Evolutionary conservation across 1,284 basidiomycete genomes (phyloP).

Genomic region (Boletellus deceptivus): DNA sequence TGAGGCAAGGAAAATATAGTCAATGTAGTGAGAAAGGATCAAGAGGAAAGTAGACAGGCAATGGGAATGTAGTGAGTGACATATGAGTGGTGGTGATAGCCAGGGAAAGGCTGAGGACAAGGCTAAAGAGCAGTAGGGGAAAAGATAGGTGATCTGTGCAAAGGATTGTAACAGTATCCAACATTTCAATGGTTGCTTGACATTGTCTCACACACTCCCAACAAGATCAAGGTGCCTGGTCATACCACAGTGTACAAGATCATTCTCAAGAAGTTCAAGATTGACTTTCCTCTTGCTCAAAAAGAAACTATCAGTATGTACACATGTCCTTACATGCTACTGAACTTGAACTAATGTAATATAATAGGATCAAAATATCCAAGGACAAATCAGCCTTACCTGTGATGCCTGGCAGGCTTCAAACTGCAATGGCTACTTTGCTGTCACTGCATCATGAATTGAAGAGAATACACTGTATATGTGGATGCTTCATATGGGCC

Average conservation of each 20-base stretch:
- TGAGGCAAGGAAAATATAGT: too few relatives aligned
- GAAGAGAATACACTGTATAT: background rate
- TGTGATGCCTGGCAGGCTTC: background rate
- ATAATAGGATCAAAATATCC: background rate
- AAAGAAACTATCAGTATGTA: background rate
- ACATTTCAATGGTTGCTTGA: background rate
- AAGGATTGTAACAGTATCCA: too few relatives aligned
- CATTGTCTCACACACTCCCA: background rate
- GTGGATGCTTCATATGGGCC: background rate
- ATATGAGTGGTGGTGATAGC: too few relatives aligned
- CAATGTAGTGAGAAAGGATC: too few relatives aligned
- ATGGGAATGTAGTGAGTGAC: too few relatives aligned
- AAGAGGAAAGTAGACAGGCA: too few relatives aligned
- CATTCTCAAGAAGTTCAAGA: constrained; percentile 3
- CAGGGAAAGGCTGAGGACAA: too few relatives aligned
- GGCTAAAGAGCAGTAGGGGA: too few relatives aligned
- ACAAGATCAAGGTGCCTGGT: background rate
- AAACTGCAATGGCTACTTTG: constrained; percentile 3
- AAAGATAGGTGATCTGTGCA: too few relatives aligned
- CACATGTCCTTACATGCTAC: background rate
- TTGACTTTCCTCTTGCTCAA: background rate
- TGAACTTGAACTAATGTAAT: background rate
- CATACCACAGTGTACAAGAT: background rate
- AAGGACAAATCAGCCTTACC: background rate
- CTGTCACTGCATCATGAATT: background rate